These are phyloP conservation scores for Cyclospora cayetanensis DNA, from an alignment of 169 alveolate species.

Conservation along the genomic window DNA sequence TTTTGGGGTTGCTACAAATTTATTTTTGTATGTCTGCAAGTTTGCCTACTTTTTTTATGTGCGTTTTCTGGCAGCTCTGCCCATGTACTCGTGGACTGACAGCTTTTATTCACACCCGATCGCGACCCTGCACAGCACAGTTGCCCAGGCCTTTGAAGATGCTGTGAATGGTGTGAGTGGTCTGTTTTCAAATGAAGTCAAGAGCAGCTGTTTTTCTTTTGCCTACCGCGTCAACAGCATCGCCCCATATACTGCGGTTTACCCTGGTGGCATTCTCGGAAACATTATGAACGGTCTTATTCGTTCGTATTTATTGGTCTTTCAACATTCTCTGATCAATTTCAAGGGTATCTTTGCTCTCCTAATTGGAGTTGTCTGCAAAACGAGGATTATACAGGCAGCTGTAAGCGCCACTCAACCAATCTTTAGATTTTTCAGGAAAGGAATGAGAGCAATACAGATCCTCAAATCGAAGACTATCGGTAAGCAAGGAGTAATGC, in stretches of 20 bases:
- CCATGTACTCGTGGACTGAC: conserved; percentile 53
- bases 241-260: conserved; percentile 27
- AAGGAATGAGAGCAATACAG: conserved; percentile 1
- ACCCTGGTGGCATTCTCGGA: conserved; percentile 69
- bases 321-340: conserved; percentile 46
- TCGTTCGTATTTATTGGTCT: conserved; percentile 58
- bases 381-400: conserved; percentile 32
- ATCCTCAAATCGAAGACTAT: not conserved
- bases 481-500: not conserved
- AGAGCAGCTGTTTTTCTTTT: conserved; percentile 59
- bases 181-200: conserved; percentile 17
- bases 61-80: conserved; percentile 58
- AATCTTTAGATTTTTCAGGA: conserved; percentile 27
- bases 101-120: conserved; percentile 2
- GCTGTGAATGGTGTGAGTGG: conserved; percentile 33
- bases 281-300: conserved; percentile 44
- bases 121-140: not conserved
- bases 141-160: conserved; percentile 50
- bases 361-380: conserved; percentile 55
- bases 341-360: conserved; percentile 58
- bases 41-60: not conserved
- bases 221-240: conserved; percentile 35
- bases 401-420: not conserved
- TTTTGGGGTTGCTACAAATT: too few species aligned
- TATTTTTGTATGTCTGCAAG: too few species aligned